Evolutionary conservation across 1,284 basidiomycete genomes (phyloP).

Genomic region (Melampsora occidentalis): DNA sequence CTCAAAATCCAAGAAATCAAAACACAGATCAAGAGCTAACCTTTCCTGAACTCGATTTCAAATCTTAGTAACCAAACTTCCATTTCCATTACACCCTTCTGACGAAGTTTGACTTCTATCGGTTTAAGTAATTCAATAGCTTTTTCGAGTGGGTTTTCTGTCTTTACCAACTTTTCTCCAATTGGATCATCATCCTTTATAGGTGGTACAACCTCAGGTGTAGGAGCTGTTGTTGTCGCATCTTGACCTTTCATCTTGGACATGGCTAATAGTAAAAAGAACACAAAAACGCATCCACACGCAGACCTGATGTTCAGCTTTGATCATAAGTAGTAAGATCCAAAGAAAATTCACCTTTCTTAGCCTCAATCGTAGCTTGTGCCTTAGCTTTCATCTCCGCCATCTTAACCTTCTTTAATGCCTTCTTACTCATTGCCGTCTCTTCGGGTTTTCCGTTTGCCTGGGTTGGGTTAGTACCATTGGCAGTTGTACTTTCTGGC

Average conservation of each 20-base stretch:
- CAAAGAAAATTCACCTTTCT: constrained; percentile 17
- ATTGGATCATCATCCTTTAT: constrained; percentile 73
- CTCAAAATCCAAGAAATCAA: not conserved
- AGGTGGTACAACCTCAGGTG: constrained; percentile 25
- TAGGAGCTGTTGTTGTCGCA: not conserved
- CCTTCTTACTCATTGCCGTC: constrained; percentile 25
- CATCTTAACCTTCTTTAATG: constrained; percentile 40
- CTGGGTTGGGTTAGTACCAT: not conserved
- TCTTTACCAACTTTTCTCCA: constrained; percentile 67
- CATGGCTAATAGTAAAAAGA: constrained; percentile 7
- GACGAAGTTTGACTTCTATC: constrained; percentile 56
- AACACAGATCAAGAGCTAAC: constrained; percentile 1
- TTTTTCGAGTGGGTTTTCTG: constrained; percentile 69
- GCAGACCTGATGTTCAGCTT: too few relatives aligned
- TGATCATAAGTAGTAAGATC: too few relatives aligned
- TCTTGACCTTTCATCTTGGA: constrained; percentile 31
- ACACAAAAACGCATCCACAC: too few relatives aligned
- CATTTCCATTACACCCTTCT: not conserved
- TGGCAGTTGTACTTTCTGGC: not conserved
- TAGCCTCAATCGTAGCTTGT: constrained; percentile 34
- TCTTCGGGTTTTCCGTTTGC: not conserved
- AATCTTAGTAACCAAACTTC: constrained; percentile 29
- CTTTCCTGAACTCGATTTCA: constrained; percentile 37
- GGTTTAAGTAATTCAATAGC: constrained; percentile 73
- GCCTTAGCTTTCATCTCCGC: constrained; percentile 39